Conservation (phyloP, 2,329 filamentous ascomycete species). For the Metarhizium guizhouense region DNA sequence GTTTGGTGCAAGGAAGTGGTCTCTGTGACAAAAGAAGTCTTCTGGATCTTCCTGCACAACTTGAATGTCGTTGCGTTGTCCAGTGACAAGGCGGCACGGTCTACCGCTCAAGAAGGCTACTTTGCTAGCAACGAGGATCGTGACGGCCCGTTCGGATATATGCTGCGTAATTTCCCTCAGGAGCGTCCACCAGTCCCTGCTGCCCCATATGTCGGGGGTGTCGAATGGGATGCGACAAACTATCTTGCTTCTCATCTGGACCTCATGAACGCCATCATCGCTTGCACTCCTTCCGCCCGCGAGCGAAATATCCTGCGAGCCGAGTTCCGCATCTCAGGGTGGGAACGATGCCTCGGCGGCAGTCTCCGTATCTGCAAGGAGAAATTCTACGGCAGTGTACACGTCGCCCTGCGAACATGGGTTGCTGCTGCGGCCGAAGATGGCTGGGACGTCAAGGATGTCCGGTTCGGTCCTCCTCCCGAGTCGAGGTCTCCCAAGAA, state of each 20-base stretch:
- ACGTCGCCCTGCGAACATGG: constrained; percentile 84
- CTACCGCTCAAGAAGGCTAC: constrained; percentile 4
- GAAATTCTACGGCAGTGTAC: constrained; percentile 90
- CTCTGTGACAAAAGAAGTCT: constrained; percentile 94
- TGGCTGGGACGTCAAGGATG: constrained; percentile 75
- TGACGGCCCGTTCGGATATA: constrained; percentile 47
- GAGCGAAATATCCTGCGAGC: constrained; percentile 73
- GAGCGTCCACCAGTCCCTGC: constrained; percentile 86
- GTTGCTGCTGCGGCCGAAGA: constrained; percentile 80
- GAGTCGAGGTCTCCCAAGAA: constrained; percentile 23
- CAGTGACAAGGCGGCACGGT: constrained; percentile 24
- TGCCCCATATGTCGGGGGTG: constrained; percentile 90
- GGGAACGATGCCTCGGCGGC: constrained; percentile 81
- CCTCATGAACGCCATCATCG: constrained; percentile 81
- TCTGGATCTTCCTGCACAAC: constrained; percentile 97
- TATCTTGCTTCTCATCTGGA: constrained; percentile 91
- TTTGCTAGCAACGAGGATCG: constrained; percentile 6
- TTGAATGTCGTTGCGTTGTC: constrained; percentile 75
- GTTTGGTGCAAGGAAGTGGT: constrained; percentile 90
- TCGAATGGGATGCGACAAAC: constrained; percentile 98
- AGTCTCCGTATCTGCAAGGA: constrained; percentile 89
- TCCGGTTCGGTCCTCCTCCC: constrained; percentile 59
- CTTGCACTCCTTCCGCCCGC: constrained; percentile 59
- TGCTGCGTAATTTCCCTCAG: constrained; percentile 67
- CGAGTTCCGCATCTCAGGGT: constrained; percentile 73